Percentiles rank a stretch among this genome's conserved stretches.
phyloP scores from a whole-genome alignment of 306 rosid genomes.

The Casuarina cunninghamiana region DNA sequence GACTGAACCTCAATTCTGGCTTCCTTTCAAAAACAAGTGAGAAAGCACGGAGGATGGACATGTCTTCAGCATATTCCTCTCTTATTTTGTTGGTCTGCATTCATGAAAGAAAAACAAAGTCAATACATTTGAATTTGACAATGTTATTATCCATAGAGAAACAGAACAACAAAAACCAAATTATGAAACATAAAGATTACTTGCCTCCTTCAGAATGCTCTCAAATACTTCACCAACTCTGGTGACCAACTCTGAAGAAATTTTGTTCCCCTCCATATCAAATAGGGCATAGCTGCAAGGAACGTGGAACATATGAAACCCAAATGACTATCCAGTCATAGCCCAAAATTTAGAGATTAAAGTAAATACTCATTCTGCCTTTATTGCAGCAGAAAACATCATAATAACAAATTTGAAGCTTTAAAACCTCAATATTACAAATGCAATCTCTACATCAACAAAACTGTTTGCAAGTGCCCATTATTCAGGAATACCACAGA shows the following conservation, averaged over 20 bases:
- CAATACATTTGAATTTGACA: slow-evolving; percentile 12
- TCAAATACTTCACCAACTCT: slow-evolving; percentile 75
- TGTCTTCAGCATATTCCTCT: slow-evolving; percentile 66
- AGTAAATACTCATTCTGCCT: neutral
- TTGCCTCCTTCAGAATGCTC: slow-evolving; percentile 71
- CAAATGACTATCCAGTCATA: slow-evolving; percentile 4
- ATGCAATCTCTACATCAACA: neutral
- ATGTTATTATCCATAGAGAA: slow-evolving; percentile 3
- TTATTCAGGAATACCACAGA: neutral
- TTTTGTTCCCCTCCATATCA: slow-evolving; percentile 94
- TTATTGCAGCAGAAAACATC: neutral
- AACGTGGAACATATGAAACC: neutral
- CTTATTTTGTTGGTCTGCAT: slow-evolving; percentile 74
- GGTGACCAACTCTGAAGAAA: slow-evolving; percentile 82
- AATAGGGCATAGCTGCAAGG: slow-evolving; percentile 84
- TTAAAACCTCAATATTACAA: neutral
- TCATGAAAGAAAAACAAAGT: slow-evolving; percentile 24
- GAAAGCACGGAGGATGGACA: slow-evolving; percentile 78
- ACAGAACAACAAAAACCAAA: slow-evolving; percentile 9
- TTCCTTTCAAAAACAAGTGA: slow-evolving; percentile 77
- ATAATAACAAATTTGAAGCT: neutral
- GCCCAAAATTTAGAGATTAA: neutral
- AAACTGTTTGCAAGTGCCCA: neutral
- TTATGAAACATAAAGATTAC: slow-evolving; percentile 19
- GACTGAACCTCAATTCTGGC: slow-evolving; percentile 71